Conservation (phyloP, 2,329 filamentous ascomycete genomes). For the Rhynchosporium agropyri region DNA sequence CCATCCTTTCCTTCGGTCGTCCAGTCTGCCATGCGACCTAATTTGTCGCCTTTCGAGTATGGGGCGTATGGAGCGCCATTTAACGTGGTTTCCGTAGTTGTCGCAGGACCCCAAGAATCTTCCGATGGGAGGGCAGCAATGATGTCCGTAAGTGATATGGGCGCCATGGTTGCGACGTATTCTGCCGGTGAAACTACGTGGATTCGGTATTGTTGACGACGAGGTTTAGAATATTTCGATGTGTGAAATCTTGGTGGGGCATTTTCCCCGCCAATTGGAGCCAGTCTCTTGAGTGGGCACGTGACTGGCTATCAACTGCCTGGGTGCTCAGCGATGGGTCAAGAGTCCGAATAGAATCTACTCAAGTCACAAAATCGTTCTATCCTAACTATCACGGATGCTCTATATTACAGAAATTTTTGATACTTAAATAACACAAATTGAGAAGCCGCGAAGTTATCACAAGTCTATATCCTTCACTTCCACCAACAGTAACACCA, state of each 20-base stretch:
- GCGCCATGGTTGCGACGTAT: slow-evolving; percentile 49
- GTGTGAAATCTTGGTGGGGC: slow-evolving; percentile 35
- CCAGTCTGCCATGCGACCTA: slow-evolving; percentile 99
- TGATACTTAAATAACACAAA: too few species aligned
- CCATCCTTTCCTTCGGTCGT: slow-evolving; percentile 85
- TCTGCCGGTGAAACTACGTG: slow-evolving; percentile 16
- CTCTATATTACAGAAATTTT: too few species aligned
- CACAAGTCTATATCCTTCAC: too few species aligned
- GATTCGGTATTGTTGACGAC: slow-evolving; percentile 12
- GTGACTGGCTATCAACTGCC: neutral
- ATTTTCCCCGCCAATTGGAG: slow-evolving; percentile 16
- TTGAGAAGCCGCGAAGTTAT: too few species aligned
- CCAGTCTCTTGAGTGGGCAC: slow-evolving; percentile 1
- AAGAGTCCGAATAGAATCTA: too few species aligned
- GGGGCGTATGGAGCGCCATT: slow-evolving; percentile 96
- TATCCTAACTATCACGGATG: too few species aligned
- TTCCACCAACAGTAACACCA: too few species aligned
- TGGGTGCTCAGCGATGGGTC: neutral
- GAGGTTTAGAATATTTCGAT: slow-evolving; percentile 34
- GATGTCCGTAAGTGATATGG: slow-evolving; percentile 62
- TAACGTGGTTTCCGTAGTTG: slow-evolving; percentile 82
- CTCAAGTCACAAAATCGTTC: too few species aligned
- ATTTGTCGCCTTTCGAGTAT: slow-evolving; percentile 97
- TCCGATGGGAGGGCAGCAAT: slow-evolving; percentile 73
- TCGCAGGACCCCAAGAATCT: slow-evolving; percentile 85